phyloP scores from a whole-genome alignment of 2,329 filamentous ascomycete species.

The Drechmeria coniospora region DNA sequence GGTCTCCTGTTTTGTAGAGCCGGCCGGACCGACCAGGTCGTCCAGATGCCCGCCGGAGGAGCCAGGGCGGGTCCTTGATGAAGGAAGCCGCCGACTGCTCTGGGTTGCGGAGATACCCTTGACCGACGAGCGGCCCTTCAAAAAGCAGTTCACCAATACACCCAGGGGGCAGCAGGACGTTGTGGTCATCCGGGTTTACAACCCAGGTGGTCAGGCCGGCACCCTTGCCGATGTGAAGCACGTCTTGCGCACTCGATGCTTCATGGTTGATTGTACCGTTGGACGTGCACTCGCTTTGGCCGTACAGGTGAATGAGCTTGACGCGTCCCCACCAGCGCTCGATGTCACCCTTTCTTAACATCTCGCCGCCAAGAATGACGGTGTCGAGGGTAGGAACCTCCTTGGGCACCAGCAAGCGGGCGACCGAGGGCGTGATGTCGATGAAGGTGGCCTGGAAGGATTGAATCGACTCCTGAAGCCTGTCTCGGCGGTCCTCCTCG shows the following conservation, averaged over 20 bases:
- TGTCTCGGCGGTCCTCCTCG: background rate
- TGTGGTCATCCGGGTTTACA: conserved; percentile 6
- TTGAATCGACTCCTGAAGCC: background rate
- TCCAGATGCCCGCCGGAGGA: background rate
- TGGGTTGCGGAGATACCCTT: conserved; percentile 9
- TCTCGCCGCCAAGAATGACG: background rate
- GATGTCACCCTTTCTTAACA: background rate
- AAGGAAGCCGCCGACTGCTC: conserved; percentile 7
- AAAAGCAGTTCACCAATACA: conserved; percentile 12
- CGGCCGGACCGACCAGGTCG: conserved; percentile 9
- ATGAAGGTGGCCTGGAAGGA: background rate
- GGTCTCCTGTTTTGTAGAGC: conserved; percentile 32
- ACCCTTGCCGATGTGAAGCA: background rate
- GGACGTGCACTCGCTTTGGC: background rate
- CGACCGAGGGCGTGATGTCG: background rate
- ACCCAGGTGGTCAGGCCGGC: conserved; percentile 8
- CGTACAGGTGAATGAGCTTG: background rate
- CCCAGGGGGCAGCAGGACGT: conserved; percentile 7
- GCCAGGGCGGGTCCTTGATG: conserved; percentile 29
- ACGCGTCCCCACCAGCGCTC: background rate
- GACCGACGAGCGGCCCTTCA: conserved; percentile 10
- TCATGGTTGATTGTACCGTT: conserved; percentile 1
- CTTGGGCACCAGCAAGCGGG: background rate
- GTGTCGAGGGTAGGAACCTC: background rate
- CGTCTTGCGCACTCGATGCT: background rate